Evolutionary conservation across 2,329 filamentous ascomycete species (phyloP).

Genomic region (Cercospora beticola): DNA sequence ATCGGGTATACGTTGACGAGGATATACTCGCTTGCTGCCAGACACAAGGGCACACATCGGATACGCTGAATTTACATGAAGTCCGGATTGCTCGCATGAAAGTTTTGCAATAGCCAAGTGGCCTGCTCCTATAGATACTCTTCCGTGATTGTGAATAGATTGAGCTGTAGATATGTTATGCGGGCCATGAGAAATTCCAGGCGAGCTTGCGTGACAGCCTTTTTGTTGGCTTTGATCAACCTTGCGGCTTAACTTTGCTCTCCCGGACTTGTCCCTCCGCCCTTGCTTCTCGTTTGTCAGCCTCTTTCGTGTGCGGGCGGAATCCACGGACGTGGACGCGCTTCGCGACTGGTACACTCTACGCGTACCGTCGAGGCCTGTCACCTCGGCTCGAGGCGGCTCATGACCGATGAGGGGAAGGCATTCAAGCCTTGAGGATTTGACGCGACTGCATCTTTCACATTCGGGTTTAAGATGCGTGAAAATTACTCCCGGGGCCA

Average conservation of each 20-base stretch:
- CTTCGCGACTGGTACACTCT: not conserved
- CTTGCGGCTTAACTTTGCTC: not conserved
- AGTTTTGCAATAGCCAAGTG: not conserved
- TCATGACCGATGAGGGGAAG: slow-evolving; percentile 3
- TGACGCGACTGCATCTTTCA: not conserved
- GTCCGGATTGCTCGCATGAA: not conserved
- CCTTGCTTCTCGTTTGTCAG: not conserved
- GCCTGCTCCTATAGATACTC: not conserved
- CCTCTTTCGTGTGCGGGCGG: not conserved
- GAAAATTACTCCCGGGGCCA: slow-evolving; percentile 5
- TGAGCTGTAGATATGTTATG: not conserved
- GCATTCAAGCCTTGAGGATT: not conserved
- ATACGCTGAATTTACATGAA: not conserved
- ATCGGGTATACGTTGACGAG: not conserved
- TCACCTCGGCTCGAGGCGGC: slow-evolving; percentile 5
- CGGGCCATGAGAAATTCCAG: not conserved
- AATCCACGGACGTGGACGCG: not conserved
- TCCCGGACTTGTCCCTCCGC: not conserved
- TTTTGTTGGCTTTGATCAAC: not conserved
- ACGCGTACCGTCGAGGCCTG: not conserved
- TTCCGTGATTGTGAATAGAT: not conserved
- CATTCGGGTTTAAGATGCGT: slow-evolving; percentile 6
- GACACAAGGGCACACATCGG: not conserved
- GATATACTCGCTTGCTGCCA: not conserved
- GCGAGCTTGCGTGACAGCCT: not conserved